Evolutionary conservation across 2,329 filamentous ascomycete genomes (phyloP).

Genomic region (Paecilomyces fulvus): DNA sequence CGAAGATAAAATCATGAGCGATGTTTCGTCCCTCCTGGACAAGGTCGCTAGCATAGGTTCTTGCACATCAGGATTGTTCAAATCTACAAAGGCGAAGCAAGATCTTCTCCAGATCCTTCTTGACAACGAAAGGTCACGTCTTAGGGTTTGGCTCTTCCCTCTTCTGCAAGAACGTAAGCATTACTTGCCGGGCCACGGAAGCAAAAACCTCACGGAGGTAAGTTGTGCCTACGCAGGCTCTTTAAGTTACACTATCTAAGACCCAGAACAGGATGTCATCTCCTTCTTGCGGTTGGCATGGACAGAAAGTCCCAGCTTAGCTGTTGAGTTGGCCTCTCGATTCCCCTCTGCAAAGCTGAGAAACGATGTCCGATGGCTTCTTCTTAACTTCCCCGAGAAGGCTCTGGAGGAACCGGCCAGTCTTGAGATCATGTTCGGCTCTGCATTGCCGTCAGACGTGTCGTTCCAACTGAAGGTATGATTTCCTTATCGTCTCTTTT

Average conservation of each 20-base stretch:
- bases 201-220: constrained; percentile 34
- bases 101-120: constrained; percentile 72
- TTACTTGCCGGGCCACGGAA: constrained; percentile 38
- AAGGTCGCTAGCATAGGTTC: constrained; percentile 53
- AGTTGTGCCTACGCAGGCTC: constrained; percentile 4
- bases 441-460: constrained; percentile 67
- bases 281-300: constrained; percentile 74
- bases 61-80: constrained; percentile 44
- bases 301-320: constrained; percentile 74
- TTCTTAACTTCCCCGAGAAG: constrained; percentile 77
- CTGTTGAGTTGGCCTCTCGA: constrained; percentile 72
- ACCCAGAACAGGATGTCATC: constrained; percentile 42
- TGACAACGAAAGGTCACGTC: constrained; percentile 71
- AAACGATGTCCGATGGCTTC: constrained; percentile 66
- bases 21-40: constrained; percentile 62
- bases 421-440: constrained; percentile 71
- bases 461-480: constrained; percentile 72
- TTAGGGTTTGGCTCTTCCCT: constrained; percentile 86
- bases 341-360: constrained; percentile 68
- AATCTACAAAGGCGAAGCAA: constrained; percentile 68
- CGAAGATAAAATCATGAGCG: constrained; percentile 71
- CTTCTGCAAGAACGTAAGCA: constrained; percentile 56
- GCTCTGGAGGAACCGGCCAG: constrained; percentile 74
- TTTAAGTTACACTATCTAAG: background rate
- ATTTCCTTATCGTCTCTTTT: background rate